Evolutionary conservation across 2,329 filamentous ascomycete genomes (phyloP).

Genomic region (Botryotinia convoluta): DNA sequence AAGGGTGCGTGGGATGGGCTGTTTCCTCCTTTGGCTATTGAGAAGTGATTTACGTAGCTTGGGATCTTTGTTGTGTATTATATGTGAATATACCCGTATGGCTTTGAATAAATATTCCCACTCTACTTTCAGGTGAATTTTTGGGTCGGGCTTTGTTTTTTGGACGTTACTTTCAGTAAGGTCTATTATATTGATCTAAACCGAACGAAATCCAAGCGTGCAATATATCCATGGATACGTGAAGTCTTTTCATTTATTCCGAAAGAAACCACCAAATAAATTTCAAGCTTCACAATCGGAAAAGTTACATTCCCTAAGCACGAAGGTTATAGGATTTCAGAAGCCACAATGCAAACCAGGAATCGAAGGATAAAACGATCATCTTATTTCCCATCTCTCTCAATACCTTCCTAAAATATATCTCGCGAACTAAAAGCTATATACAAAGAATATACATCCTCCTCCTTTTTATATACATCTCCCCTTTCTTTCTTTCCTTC

Average conservation of each 20-base stretch:
- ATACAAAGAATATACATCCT: slow-evolving; percentile 3
- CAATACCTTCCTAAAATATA: not conserved
- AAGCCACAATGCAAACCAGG: not conserved
- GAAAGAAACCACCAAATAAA: not conserved
- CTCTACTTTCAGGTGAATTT: not conserved
- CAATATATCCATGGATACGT: not conserved
- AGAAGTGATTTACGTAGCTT: slow-evolving; percentile 37
- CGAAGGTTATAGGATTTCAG: not conserved
- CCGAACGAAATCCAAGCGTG: not conserved
- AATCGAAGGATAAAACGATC: not conserved
- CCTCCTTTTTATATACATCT: not conserved
- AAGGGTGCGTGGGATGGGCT: slow-evolving; percentile 44
- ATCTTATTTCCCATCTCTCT: not conserved
- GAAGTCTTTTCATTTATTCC: not conserved
- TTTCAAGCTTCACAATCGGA: not conserved
- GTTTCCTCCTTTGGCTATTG: slow-evolving; percentile 52
- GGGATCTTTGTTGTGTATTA: not conserved
- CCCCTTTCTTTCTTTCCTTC: not conserved
- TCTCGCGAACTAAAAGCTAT: not conserved
- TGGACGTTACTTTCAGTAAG: not conserved
- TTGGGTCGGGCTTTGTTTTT: not conserved
- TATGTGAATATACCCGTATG: not conserved
- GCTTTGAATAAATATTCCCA: not conserved
- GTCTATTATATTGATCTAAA: not conserved
- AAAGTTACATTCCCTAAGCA: not conserved